phyloP scores from a whole-genome alignment of 352 stramenopile species.

The Phytophthora capsici region DNA sequence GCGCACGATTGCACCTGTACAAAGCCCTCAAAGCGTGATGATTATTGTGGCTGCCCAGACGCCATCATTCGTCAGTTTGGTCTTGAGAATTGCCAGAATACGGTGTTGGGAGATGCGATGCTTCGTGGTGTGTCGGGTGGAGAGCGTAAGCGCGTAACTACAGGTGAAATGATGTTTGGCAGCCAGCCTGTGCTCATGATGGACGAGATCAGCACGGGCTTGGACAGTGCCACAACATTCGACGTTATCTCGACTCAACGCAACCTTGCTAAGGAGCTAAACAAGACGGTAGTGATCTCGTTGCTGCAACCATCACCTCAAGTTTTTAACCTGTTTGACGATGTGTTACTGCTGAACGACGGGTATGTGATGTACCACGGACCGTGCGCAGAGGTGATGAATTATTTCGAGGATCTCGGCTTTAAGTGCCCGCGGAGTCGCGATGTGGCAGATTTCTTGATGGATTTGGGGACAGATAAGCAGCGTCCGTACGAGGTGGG shows the following conservation, averaged over 20 bases:
- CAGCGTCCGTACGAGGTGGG: slow-evolving; percentile 9
- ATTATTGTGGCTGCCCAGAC: slow-evolving; percentile 20
- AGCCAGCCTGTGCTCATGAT: slow-evolving; percentile 32
- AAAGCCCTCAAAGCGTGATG: background rate
- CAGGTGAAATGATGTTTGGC: slow-evolving; percentile 86
- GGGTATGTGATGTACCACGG: slow-evolving; percentile 36
- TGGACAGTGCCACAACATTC: slow-evolving; percentile 38
- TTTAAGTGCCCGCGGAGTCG: slow-evolving; percentile 27
- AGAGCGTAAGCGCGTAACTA: slow-evolving; percentile 65
- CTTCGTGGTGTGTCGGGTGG: slow-evolving; percentile 64
- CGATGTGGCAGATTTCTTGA: slow-evolving; percentile 26
- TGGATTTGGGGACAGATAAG: slow-evolving; percentile 22
- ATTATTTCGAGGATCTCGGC: slow-evolving; percentile 35
- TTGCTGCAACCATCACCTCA: slow-evolving; percentile 45
- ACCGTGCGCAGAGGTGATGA: background rate
- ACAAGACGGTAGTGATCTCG: slow-evolving; percentile 48
- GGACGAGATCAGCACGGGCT: slow-evolving; percentile 25
- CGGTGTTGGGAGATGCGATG: slow-evolving; percentile 63
- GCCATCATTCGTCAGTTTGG: slow-evolving; percentile 26
- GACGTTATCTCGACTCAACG: slow-evolving; percentile 44
- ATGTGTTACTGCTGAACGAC: slow-evolving; percentile 52
- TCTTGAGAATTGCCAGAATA: slow-evolving; percentile 68
- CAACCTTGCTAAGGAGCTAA: slow-evolving; percentile 33
- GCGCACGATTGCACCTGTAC: slow-evolving; percentile 11
- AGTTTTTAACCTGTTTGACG: slow-evolving; percentile 55